Evolutionary conservation across 306 rosid species (phyloP).

Genomic region (Cicer cuneatum): DNA sequence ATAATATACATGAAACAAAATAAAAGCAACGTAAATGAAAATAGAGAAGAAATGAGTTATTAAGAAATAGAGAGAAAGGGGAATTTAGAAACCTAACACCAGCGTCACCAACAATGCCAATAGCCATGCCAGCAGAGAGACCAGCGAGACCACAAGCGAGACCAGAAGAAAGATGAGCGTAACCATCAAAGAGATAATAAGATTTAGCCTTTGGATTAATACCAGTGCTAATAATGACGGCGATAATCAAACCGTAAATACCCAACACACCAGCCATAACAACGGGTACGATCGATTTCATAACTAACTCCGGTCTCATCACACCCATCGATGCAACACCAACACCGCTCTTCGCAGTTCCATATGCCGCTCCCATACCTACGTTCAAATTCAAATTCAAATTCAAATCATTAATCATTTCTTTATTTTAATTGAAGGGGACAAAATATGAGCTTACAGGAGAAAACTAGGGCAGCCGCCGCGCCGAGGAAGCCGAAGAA

Average conservation of each 20-base stretch:
- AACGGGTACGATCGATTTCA: slow-evolving; percentile 79
- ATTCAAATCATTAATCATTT: background rate
- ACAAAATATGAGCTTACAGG: slow-evolving; percentile 48
- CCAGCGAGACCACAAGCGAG: slow-evolving; percentile 79
- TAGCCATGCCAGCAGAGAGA: slow-evolving; percentile 80
- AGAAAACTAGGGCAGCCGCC: slow-evolving; percentile 71
- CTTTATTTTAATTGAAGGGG: background rate
- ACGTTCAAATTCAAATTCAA: background rate
- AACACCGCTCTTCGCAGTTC: slow-evolving; percentile 74
- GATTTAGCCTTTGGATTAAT: slow-evolving; percentile 82
- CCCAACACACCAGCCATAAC: slow-evolving; percentile 87
- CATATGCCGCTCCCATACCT: slow-evolving; percentile 80
- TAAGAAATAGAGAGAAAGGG: background rate
- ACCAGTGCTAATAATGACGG: slow-evolving; percentile 76
- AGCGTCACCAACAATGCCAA: slow-evolving; percentile 75
- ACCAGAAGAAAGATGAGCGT: slow-evolving; percentile 77
- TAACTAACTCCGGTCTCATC: slow-evolving; percentile 76
- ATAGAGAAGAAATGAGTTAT: background rate
- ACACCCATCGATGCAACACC: slow-evolving; percentile 89
- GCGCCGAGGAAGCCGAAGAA: slow-evolving; percentile 77
- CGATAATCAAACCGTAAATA: slow-evolving; percentile 76
- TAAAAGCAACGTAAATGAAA: background rate
- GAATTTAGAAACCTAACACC: slow-evolving; percentile 60
- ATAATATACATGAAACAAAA: background rate
- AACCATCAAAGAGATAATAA: slow-evolving; percentile 73